Percentiles rank a stretch among this genome's conserved stretches.
These are phyloP conservation scores for Amyloporia xantha DNA, from an alignment of 768 basidiomycete species.

Conservation along the genomic window DNA sequence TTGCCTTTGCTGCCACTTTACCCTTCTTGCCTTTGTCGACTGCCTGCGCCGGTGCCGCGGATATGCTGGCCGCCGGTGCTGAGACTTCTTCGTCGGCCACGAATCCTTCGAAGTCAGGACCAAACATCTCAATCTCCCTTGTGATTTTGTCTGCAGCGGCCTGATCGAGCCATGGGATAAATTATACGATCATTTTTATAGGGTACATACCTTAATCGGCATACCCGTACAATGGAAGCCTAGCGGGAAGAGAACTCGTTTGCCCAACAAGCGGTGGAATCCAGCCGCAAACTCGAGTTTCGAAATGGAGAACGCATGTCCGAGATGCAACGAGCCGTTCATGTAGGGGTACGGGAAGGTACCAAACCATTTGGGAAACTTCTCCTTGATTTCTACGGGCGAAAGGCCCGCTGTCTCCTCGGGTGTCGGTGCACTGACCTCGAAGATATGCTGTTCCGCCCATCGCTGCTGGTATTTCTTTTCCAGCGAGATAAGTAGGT, in stretches of 20 bases:
- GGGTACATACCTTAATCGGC: constrained; percentile 87
- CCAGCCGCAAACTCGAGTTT: constrained; percentile 97
- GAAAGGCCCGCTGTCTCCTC: constrained; percentile 61
- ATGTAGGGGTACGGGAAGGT: constrained; percentile 97
- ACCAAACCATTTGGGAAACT: constrained; percentile 95
- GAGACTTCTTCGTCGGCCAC: constrained; percentile 38
- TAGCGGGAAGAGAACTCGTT: constrained; percentile 92
- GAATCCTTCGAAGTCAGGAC: constrained; percentile 77
- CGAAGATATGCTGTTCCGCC: constrained; percentile 72
- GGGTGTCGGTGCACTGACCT: constrained; percentile 71
- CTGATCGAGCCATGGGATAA: constrained; percentile 32
- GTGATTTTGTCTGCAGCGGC: constrained; percentile 97
- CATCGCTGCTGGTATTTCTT: constrained; percentile 80
- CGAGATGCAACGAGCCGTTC: constrained; percentile 96
- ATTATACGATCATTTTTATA: neutral
- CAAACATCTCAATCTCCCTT: constrained; percentile 95
- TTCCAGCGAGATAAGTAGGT: constrained; percentile 78
- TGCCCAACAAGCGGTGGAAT: constrained; percentile 91
- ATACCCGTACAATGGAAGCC: constrained; percentile 97
- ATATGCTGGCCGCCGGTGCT: constrained; percentile 33
- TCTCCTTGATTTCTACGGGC: constrained; percentile 56
- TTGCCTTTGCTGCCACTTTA: constrained; percentile 87
- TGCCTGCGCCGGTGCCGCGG: constrained; percentile 34
- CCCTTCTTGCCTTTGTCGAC: constrained; percentile 90
- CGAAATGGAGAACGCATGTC: constrained; percentile 96